Evolutionary conservation across 1,139 yeast genomes (phyloP).

Genomic region (Meyerozyma elateridarum): DNA sequence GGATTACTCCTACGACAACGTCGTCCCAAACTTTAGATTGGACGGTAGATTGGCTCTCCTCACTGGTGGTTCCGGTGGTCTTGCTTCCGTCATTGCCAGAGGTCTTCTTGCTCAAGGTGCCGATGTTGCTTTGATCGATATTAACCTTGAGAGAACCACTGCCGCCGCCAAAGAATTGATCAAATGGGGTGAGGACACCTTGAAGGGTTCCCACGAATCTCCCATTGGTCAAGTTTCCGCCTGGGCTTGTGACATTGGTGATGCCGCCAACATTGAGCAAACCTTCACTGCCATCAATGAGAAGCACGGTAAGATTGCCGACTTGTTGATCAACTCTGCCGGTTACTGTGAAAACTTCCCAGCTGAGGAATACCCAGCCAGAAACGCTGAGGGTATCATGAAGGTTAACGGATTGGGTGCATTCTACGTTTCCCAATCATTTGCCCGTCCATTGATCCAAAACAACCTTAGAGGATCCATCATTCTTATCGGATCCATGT

Average conservation of each 20-base stretch:
- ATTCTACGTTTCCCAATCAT: slow-evolving; percentile 54
- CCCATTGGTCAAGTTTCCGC: slow-evolving; percentile 53
- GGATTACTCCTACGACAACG: slow-evolving; percentile 36
- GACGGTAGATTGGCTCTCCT: slow-evolving; percentile 70
- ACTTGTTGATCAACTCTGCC: slow-evolving; percentile 69
- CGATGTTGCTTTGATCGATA: slow-evolving; percentile 70
- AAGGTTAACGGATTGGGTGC: slow-evolving; percentile 76
- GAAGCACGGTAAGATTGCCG: slow-evolving; percentile 59
- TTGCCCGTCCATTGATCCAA: slow-evolving; percentile 63
- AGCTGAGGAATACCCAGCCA: slow-evolving; percentile 73
- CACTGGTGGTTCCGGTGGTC: slow-evolving; percentile 84
- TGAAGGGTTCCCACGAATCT: slow-evolving; percentile 34
- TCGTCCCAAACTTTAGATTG: slow-evolving; percentile 54
- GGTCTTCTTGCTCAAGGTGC: slow-evolving; percentile 66
- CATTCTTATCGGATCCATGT: slow-evolving; percentile 46
- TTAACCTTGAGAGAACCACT: slow-evolving; percentile 56
- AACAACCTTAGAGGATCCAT: slow-evolving; percentile 50
- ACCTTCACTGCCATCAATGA: slow-evolving; percentile 47
- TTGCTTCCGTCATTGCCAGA: slow-evolving; percentile 63
- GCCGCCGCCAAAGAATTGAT: slow-evolving; percentile 57
- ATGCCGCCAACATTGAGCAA: slow-evolving; percentile 54
- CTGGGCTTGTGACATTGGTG: slow-evolving; percentile 76
- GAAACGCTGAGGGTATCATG: slow-evolving; percentile 62
- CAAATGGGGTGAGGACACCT: slow-evolving; percentile 48
- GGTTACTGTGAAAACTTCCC: slow-evolving; percentile 81